Percentiles rank a stretch among this genome's conserved stretches.
phyloP scores from a whole-genome alignment of 352 stramenopile species.

The Globisporangium perplexum region DNA sequence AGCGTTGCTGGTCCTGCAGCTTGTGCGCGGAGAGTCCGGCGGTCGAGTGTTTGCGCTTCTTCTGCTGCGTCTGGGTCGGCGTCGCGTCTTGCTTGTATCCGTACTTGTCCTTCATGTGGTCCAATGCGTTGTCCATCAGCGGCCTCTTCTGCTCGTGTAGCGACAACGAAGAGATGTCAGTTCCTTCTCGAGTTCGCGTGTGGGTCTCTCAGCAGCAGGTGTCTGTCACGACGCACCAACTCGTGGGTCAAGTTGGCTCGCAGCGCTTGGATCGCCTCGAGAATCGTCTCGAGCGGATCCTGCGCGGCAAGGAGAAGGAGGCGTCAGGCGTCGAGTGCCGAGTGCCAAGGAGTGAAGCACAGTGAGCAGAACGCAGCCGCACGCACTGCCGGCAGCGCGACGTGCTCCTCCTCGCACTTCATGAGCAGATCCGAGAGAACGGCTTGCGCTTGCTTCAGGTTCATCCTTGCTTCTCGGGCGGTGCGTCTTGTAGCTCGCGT shows the following conservation, averaged over 20 bases:
- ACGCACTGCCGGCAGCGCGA: constrained; percentile 35
- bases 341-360: too few relatives aligned
- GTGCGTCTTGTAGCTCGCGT: background rate
- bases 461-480: constrained; percentile 22
- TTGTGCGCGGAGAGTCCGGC: background rate
- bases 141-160: constrained; percentile 10
- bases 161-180: background rate
- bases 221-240: constrained; percentile 17
- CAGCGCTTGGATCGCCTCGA: constrained; percentile 33
- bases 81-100: constrained; percentile 5
- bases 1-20: constrained; percentile 14
- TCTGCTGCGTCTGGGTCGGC: background rate
- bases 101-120: constrained; percentile 30
- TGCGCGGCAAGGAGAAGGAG: constrained; percentile 1
- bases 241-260: constrained; percentile 28
- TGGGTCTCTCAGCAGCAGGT: too few relatives aligned
- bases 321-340: background rate
- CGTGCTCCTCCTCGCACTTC: constrained; percentile 47
- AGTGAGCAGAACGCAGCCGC: background rate
- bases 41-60: background rate
- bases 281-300: constrained; percentile 38
- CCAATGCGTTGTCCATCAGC: constrained; percentile 41
- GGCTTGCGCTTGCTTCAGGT: constrained; percentile 39
- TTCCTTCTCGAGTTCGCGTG: background rate
- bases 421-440: constrained; percentile 58